Base-by-base conservation (phyloP, 2,329 filamentous ascomycete genomes). In the Byssoonygena ceratinophila region DNA sequence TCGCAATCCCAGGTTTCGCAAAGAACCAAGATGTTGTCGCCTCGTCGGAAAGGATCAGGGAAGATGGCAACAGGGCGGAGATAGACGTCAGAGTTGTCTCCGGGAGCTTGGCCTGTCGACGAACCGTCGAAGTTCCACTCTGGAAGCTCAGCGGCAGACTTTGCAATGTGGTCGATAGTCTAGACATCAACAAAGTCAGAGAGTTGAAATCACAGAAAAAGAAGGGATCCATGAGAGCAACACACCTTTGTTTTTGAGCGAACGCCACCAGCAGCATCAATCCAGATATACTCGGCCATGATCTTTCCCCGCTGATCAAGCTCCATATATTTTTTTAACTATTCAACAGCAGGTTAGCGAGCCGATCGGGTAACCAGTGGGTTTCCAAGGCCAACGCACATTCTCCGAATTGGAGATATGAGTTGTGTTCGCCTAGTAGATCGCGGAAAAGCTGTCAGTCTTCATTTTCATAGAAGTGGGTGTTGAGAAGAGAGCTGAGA, bases 221-320 rank as follows among this genome's bases (percentile, higher is more conserved):
- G 14, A 39, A 25, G 22, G 7, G 6, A 22, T 48, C 53, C n/a
- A n/a, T n/a, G n/a, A n/a, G n/a, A 58, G 57, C 57, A 59, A 78
- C 87, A 78, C 78, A 96, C 91, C 80, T 89, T 94, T 68, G 86
- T 91, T 79, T 97, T 98, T 70, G 89, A 95, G 66, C 92, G 89
- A 63, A 87, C 80, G 66, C 85, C 84, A 69, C 90, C 89, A 60
- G 75, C 73, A 60, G 85, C 78, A 68, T 96, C 90, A 69, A 96
- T 85, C 91, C 91, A 96, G 78, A 96, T 83, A 75, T 96, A 96
- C 76, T 96, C 91, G 67, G 89, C 91, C 73, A 95, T 92, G 68
- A 94, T 78, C 63, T 75, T 76, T 71, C 89, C 90, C 71, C 85
- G 87, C 77, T 97, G 91, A 71, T 89, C 84, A 65, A 97, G 86